A percentile compares a stretch with the other conserved stretches of the same genome.
phyloP scores from a whole-genome alignment of 768 basidiomycete genomes.

The Ramaria sp. region DNA sequence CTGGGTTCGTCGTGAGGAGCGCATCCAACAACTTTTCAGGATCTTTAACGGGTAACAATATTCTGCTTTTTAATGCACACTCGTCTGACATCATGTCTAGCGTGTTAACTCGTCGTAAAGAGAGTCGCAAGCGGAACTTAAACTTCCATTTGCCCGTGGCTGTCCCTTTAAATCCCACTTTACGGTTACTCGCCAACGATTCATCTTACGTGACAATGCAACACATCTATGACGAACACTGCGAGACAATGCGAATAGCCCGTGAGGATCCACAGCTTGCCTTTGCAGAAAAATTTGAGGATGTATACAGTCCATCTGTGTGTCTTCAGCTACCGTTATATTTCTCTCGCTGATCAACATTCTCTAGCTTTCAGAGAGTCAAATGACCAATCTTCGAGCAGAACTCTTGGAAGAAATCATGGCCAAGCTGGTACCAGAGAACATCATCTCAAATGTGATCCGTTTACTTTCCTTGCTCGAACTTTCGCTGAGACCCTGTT shows the following conservation, averaged over 20 bases:
- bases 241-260: slow-evolving; percentile 58
- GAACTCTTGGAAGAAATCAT: slow-evolving; percentile 85
- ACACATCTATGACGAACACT: slow-evolving; percentile 90
- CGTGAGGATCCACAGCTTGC: slow-evolving; percentile 84
- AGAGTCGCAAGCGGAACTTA: slow-evolving; percentile 85
- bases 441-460: slow-evolving; percentile 66
- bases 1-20: slow-evolving; percentile 84
- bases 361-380: slow-evolving; percentile 5
- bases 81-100: slow-evolving; percentile 27
- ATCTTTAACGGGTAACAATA: slow-evolving; percentile 75
- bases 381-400: slow-evolving; percentile 62
- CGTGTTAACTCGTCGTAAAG: slow-evolving; percentile 77
- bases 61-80: background rate
- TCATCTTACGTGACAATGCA: slow-evolving; percentile 83
- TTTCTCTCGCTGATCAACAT: background rate
- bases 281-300: slow-evolving; percentile 75
- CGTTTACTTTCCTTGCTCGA: slow-evolving; percentile 3
- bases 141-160: slow-evolving; percentile 85
- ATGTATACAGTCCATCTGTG: slow-evolving; percentile 24
- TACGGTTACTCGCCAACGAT: slow-evolving; percentile 86
- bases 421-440: slow-evolving; percentile 82
- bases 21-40: slow-evolving; percentile 86
- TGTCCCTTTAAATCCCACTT: slow-evolving; percentile 69
- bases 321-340: background rate
- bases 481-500: background rate